Percentiles rank a stretch among this genome's conserved stretches.
Conservation (phyloP, 306 rosid genomes). For the Abrus pulchellus region DNA sequence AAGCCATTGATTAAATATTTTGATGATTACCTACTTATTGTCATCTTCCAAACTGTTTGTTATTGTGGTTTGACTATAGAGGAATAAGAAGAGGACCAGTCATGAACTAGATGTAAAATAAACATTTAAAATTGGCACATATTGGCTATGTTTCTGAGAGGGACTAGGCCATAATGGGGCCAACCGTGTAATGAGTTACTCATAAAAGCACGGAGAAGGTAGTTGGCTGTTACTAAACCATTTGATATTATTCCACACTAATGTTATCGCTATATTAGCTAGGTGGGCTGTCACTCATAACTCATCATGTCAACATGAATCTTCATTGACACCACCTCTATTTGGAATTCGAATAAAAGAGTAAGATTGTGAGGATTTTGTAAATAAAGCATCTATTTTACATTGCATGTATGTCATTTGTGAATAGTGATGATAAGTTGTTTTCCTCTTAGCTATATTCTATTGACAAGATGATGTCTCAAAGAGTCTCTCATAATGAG, state of each 20-base stretch:
- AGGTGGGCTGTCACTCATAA: conserved; percentile 48
- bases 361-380: neutral
- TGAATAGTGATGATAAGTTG: conserved; percentile 3
- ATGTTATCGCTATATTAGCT: conserved; percentile 18
- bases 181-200: conserved; percentile 47
- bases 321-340: conserved; percentile 17
- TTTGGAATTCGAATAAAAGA: conserved; percentile 11
- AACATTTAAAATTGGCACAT: conserved; percentile 40
- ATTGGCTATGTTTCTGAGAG: conserved; percentile 37
- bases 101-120: conserved; percentile 30
- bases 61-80: conserved; percentile 37
- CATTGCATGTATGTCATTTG: neutral
- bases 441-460: conserved; percentile 31
- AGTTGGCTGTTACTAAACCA: conserved; percentile 51
- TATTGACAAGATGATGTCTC: neutral
- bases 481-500: conserved; percentile 20
- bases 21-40: conserved; percentile 41
- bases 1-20: conserved; percentile 32
- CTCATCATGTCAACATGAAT: conserved; percentile 46
- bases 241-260: conserved; percentile 41
- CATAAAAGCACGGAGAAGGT: conserved; percentile 52
- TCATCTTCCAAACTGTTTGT: conserved; percentile 44
- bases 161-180: conserved; percentile 49
- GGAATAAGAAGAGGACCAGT: conserved; percentile 24
- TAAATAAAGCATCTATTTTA: neutral